A percentile compares a stretch with the other conserved stretches of the same genome.
Conservation (phyloP, 73 alveolate species). For the Paramecium tetraurelia region DNA sequence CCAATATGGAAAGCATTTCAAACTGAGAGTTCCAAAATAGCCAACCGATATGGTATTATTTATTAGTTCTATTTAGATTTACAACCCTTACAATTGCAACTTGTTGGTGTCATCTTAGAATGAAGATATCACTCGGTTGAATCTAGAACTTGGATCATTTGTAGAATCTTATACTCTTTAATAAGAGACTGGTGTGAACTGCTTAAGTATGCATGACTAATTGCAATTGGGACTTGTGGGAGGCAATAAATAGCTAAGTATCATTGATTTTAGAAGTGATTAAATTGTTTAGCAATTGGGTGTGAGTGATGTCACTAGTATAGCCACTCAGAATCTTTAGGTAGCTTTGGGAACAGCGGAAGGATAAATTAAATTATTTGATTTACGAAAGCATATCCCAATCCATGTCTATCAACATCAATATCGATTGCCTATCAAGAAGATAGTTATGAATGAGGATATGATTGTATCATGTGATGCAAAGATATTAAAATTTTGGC, state of each 20-base stretch:
- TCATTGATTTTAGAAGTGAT: constrained; percentile 37
- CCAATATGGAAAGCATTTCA: constrained; percentile 82
- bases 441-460: constrained; percentile 66
- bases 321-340: constrained; percentile 62
- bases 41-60: constrained; percentile 71
- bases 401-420: constrained; percentile 69
- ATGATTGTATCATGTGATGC: constrained; percentile 56
- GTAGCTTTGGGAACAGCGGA: constrained; percentile 74
- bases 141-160: constrained; percentile 77
- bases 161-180: constrained; percentile 68
- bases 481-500: constrained; percentile 74
- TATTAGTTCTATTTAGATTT: constrained; percentile 11
- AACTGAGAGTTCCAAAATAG: constrained; percentile 82
- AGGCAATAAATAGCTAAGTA: constrained; percentile 73
- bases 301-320: constrained; percentile 54
- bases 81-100: constrained; percentile 77
- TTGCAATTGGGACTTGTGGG: constrained; percentile 71
- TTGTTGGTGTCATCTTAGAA: constrained; percentile 75
- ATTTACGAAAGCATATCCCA: constrained; percentile 67
- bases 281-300: constrained; percentile 51
- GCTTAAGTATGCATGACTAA: constrained; percentile 66
- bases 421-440: constrained; percentile 76
- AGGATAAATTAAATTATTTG: constrained; percentile 72
- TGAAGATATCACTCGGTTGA: constrained; percentile 72
- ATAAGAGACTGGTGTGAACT: constrained; percentile 63